A percentile compares a stretch with the other conserved stretches of the same genome.
Evolutionary conservation across 176 grass and related monocot genomes (phyloP).

Genomic region (Panicum miliaceum): DNA sequence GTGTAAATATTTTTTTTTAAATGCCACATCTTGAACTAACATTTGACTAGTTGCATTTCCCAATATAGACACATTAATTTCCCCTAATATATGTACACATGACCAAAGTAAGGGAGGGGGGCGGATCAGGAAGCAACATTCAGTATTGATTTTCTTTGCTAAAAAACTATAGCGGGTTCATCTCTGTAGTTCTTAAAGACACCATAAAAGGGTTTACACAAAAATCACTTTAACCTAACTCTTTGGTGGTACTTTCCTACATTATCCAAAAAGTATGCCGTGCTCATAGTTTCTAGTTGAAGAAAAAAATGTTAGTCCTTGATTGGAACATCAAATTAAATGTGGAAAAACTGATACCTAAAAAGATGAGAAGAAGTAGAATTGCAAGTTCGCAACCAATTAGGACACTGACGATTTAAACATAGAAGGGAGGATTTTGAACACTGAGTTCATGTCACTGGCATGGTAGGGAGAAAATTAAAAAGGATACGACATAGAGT

Average conservation of each 20-base stretch:
- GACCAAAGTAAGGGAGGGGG: background rate
- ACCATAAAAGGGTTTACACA: background rate
- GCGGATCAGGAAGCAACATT: background rate
- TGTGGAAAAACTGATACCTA: background rate
- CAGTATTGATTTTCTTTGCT: background rate
- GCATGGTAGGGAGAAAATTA: background rate
- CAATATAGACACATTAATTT: background rate
- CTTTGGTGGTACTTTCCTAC: background rate
- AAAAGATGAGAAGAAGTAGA: background rate
- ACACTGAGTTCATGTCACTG: background rate
- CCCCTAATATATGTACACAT: background rate
- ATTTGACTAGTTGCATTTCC: background rate
- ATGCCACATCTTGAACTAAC: background rate
- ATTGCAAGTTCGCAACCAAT: background rate
- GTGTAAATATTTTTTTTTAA: background rate
- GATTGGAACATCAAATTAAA: background rate
- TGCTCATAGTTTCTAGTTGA: background rate
- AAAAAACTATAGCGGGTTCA: background rate
- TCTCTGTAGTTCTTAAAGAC: background rate
- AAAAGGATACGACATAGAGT: background rate
- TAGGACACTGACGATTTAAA: background rate
- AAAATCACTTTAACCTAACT: background rate
- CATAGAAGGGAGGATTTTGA: background rate
- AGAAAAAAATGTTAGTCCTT: background rate
- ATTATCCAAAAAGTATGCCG: background rate